Base-by-base conservation (phyloP, 1,284 basidiomycete genomes). In the Leccinum subrobustum region DNA sequence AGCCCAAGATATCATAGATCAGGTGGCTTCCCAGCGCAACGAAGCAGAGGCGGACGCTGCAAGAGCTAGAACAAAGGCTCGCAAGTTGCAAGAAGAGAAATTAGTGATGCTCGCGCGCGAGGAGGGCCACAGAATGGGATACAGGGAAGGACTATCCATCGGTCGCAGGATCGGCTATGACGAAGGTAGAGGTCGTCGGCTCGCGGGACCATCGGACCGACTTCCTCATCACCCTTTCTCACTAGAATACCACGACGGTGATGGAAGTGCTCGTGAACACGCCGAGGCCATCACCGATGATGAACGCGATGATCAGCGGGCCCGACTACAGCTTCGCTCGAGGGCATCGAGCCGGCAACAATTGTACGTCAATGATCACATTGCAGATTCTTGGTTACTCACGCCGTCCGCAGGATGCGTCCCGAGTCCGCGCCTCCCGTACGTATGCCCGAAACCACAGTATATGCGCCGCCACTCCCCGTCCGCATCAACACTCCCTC, bases 41-140 rank as follows among this genome's bases (percentile, higher is more conserved):
- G 77, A 79, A 55, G 81, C 82, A 4, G 82, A 83, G 64, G 76
- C 76, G 0, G 77, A 78, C 31, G 81, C 80, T 2, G 77, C 79
- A 1, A 73, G 72, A 27, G 75, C 79, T n/a, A 71, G 79, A 51
- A 75, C 73, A 54, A 72, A 74, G 54, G 80, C 81, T 3, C 72
- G 79, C 54, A 76, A 73, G 61, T 67, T 77, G n/a, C 74, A 77
- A 55, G 80, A 81, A 64, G 76, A 81, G 65, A 74, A 73, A 37
- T 54, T 78, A 14, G 66, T 80, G 4, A 72, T 76, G 57, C 60
- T 70, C 14, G 81, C 81, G 2, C 69, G 77, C 33, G 81, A 83
- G 52, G 75, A 81, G 59, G 81, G 81, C 11, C 73, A 76, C 53
- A 68, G 68, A 56, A 63, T 74, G 59, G 82, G 81, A 4, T 79